Percentiles rank a stretch among this genome's conserved stretches.
Evolutionary conservation across 2,329 filamentous ascomycete species (phyloP).

Genomic region (Pseudocercospora crystallina): DNA sequence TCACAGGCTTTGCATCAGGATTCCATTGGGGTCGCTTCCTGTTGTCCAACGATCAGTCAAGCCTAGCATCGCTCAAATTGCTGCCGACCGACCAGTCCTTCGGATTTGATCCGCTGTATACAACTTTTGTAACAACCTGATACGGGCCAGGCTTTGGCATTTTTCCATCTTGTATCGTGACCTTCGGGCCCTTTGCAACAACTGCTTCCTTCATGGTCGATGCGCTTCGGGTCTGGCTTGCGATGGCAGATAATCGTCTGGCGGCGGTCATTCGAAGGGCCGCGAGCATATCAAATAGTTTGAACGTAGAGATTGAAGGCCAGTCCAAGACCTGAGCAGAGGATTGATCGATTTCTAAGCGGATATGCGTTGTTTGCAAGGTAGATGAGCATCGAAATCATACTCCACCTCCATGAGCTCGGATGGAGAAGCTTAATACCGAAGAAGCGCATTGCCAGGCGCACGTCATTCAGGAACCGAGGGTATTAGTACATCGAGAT

Average conservation of each 20-base stretch:
- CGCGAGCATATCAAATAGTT: conserved; percentile 12
- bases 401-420: too few relatives aligned
- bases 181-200: conserved; percentile 34
- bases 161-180: conserved; percentile 41
- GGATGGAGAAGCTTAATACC: too few relatives aligned
- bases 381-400: too few relatives aligned
- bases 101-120: conserved; percentile 34
- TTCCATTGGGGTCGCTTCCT: conserved; percentile 23
- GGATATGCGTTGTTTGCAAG: too few relatives aligned
- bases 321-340: too few relatives aligned
- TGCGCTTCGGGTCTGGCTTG: conserved; percentile 18
- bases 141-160: conserved; percentile 41
- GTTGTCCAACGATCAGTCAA: conserved; percentile 26
- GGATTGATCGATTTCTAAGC: too few relatives aligned
- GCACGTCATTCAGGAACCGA: too few relatives aligned
- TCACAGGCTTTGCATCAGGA: conserved; percentile 19
- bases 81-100: conserved; percentile 31
- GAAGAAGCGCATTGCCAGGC: too few relatives aligned
- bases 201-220: conserved; percentile 40
- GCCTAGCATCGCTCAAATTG: too few relatives aligned
- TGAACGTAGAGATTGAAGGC: too few relatives aligned
- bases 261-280: conserved; percentile 20
- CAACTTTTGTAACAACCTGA: conserved; percentile 35
- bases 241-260: conserved; percentile 21
- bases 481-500: too few relatives aligned